These are phyloP conservation scores for Rhizopus microsporus DNA, from an alignment of 371 early-diverging fungal genomes.

Conservation along the genomic window DNA sequence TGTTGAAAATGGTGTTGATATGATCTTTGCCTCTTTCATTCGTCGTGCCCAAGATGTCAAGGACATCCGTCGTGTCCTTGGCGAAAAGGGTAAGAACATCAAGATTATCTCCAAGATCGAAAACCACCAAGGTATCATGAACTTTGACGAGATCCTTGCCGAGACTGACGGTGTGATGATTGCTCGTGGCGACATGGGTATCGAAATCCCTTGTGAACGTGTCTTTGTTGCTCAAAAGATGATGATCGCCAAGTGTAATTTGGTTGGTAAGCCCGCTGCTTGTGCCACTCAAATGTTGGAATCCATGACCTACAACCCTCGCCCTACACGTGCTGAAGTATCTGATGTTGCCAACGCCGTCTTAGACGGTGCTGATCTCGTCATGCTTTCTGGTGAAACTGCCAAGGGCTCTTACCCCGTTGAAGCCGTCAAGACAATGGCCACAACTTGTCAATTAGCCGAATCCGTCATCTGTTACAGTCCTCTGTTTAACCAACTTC, in stretches of 20 bases:
- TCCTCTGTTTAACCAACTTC: slow-evolving; percentile 77
- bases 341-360: slow-evolving; percentile 98
- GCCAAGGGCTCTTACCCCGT: slow-evolving; percentile 85
- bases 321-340: slow-evolving; percentile 98
- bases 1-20: slow-evolving; percentile 89
- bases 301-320: slow-evolving; percentile 92
- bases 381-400: slow-evolving; percentile 98
- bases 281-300: slow-evolving; percentile 99
- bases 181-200: slow-evolving; percentile 97
- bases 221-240: slow-evolving; percentile 93
- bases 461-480: slow-evolving; percentile 76
- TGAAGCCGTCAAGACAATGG: slow-evolving; percentile 77
- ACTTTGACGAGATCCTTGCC: slow-evolving; percentile 92
- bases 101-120: slow-evolving; percentile 95
- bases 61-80: slow-evolving; percentile 79
- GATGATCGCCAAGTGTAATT: slow-evolving; percentile 93
- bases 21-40: slow-evolving; percentile 96
- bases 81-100: slow-evolving; percentile 76
- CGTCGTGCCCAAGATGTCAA: slow-evolving; percentile 85
- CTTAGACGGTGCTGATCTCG: slow-evolving; percentile 93
- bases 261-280: slow-evolving; percentile 92
- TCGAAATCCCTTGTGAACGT: slow-evolving; percentile 90
- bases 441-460: slow-evolving; percentile 66
- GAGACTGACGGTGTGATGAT: slow-evolving; percentile 98
- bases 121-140: slow-evolving; percentile 85